These are phyloP conservation scores for Wickerhamiella hasegawae DNA, from an alignment of 805 yeast species.

Conservation along the genomic window DNA sequence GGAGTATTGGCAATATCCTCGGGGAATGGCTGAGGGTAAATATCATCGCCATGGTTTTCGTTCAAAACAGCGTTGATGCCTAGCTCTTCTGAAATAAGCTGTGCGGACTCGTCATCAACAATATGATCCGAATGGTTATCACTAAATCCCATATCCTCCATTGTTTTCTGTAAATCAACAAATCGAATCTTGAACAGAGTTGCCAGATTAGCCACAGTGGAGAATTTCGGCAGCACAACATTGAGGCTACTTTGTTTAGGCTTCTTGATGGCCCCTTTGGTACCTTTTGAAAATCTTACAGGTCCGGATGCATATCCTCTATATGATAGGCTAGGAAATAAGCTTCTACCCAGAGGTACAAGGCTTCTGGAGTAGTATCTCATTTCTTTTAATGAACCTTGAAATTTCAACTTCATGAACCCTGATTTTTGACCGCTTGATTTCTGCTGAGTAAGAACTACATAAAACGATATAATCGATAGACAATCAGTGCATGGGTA, in stretches of 20 bases:
- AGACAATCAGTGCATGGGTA: too few relatives aligned
- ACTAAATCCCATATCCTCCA: conserved; percentile 60
- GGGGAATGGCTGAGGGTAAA: conserved; percentile 35
- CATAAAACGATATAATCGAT: too few relatives aligned
- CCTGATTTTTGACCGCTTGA: too few relatives aligned
- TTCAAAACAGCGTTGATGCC: conserved; percentile 46
- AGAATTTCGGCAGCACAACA: conserved; percentile 46
- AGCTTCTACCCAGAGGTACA: too few relatives aligned
- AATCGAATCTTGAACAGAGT: conserved; percentile 51
- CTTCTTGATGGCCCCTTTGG: too few relatives aligned
- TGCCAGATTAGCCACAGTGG: conserved; percentile 67
- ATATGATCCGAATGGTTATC: conserved; percentile 55
- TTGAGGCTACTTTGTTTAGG: conserved; percentile 6
- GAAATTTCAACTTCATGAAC: too few relatives aligned
- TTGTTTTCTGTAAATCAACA: conserved; percentile 37
- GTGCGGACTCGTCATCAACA: conserved; percentile 72
- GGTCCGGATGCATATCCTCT: too few relatives aligned
- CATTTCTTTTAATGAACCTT: too few relatives aligned
- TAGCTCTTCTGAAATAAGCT: conserved; percentile 75
- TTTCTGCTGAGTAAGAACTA: too few relatives aligned
- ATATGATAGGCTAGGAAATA: too few relatives aligned
- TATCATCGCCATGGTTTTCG: conserved; percentile 41
- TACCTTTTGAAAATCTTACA: too few relatives aligned
- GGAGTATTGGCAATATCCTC: conserved; percentile 33
- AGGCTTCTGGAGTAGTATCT: too few relatives aligned